Conservation (phyloP, 352 stramenopile genomes). For the Peronospora destructor region DNA sequence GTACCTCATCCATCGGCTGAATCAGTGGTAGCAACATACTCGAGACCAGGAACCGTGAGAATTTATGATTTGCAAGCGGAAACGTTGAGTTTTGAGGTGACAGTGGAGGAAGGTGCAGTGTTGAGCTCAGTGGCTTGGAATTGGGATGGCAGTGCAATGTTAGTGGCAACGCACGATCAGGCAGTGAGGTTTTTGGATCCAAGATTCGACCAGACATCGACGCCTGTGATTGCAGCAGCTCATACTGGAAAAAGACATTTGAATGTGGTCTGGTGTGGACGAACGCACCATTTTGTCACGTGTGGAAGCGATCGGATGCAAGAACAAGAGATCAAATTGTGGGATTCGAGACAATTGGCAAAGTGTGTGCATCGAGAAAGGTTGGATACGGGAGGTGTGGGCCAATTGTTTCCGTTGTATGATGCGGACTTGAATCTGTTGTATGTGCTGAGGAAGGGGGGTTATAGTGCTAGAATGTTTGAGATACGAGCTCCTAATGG, state of each 20-base stretch:
- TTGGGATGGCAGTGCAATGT: constrained; percentile 54
- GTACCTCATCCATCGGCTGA: constrained; percentile 49
- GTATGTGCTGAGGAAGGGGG: constrained; percentile 65
- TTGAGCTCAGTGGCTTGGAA: constrained; percentile 52
- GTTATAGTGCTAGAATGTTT: constrained; percentile 51
- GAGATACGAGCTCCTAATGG: constrained; percentile 44
- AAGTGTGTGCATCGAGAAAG: constrained; percentile 55
- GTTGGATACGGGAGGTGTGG: constrained; percentile 52
- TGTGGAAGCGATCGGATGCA: constrained; percentile 57
- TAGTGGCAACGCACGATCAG: constrained; percentile 40
- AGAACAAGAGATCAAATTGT: constrained; percentile 72
- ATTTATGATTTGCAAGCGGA: constrained; percentile 47
- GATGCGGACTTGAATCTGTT: constrained; percentile 62
- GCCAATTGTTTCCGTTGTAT: constrained; percentile 59
- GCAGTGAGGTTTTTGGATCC: constrained; percentile 52
- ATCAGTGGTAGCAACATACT: constrained; percentile 38
- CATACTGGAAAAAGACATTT: constrained; percentile 45
- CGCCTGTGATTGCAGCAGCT: constrained; percentile 20
- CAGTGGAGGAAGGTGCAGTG: constrained; percentile 5
- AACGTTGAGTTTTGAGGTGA: constrained; percentile 15
- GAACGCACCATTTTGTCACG: constrained; percentile 47
- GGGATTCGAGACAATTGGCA: constrained; percentile 50
- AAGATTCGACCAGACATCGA: constrained; percentile 16
- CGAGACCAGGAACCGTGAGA: constrained; percentile 28
- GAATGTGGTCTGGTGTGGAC: constrained; percentile 55